Conservation (phyloP, 2,329 filamentous ascomycete species). For the Trichoderma sp. region DNA sequence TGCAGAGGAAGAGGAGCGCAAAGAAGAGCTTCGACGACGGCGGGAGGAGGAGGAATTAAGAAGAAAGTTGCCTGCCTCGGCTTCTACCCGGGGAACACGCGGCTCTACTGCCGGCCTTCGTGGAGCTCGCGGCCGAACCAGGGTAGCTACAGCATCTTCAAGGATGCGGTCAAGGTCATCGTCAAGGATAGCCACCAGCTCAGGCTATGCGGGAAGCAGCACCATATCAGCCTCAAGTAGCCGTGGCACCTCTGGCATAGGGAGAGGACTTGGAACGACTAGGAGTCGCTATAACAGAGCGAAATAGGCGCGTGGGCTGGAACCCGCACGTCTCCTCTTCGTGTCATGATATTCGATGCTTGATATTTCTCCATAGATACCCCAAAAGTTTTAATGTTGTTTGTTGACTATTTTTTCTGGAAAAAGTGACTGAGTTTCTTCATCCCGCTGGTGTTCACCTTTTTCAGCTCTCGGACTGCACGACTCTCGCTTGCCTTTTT, state of each 20-base stretch:
- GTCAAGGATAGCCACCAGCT: constrained; percentile 28
- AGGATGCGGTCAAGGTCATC: constrained; percentile 18
- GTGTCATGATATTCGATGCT: constrained; percentile 13
- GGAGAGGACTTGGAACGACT: constrained; percentile 34
- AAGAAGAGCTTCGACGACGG: constrained; percentile 65
- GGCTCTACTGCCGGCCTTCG: constrained; percentile 21
- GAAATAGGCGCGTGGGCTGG: constrained; percentile 26
- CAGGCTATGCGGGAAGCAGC: constrained; percentile 31
- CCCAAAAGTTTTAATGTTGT: constrained; percentile 22
- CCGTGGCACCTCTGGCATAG: constrained; percentile 34
- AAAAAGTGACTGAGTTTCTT: constrained; percentile 97
- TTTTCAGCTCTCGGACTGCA: constrained; percentile 77
- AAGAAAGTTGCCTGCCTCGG: constrained; percentile 31
- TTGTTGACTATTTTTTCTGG: constrained; percentile 57
- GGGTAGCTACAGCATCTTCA: constrained; percentile 23
- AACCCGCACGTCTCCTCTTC: neutral
- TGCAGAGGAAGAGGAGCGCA: constrained; percentile 73
- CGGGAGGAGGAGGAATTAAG: constrained; percentile 59
- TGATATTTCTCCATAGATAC: constrained; percentile 29
- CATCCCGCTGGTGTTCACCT: constrained; percentile 91
- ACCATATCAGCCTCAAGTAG: constrained; percentile 30
- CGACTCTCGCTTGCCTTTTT: constrained; percentile 72
- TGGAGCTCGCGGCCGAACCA: constrained; percentile 27
- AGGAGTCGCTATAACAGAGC: constrained; percentile 37
- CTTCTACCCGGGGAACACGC: constrained; percentile 32